Base-by-base conservation (phyloP, 495 filamentous ascomycete species). In the Pseudotulostoma volvatum region DNA sequence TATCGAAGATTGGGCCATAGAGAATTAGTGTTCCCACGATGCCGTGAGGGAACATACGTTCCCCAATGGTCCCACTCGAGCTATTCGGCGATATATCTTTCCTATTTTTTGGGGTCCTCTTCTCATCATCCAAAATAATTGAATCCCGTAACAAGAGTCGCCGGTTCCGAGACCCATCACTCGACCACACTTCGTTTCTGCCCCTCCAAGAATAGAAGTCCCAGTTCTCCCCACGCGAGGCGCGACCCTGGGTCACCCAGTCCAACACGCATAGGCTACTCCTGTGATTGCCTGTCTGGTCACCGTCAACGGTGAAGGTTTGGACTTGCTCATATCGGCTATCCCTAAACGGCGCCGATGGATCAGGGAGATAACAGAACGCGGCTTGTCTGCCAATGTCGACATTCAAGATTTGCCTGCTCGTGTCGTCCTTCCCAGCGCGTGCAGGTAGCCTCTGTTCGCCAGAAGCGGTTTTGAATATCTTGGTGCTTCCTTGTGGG, bases 331-430 rank as follows among this genome's bases (percentile, higher is more conserved):
- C 76, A 52, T 93, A 95, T 18, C 77, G 68, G 45, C 81, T 88
- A 36, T 64, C 67, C 30, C 67, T 73, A 54, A 88, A 93, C 5
- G 90, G 90, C 46, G 93, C 92, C 2, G 90, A 76, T 1, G 90
- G 88, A 52, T 97, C 90, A 0, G 92, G 92, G n/a, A 94, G 71
- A 16, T 93, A 79, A 52, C 82, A 84, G n/a, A 95, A 61, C 2
- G 77, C 79, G 2, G 79, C 74, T 23, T 65, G 64, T 2, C 65
- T 47, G 37, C 63, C 64, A 13, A 95, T 61, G 4, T 55, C 55
- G n/a, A 81, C 77, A 21, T 62, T 62, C 38, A 92, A 59, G 2
- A 59, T 59, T 56, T 97, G 90, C 14, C 73, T 60, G 21, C 81
- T 86, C 43, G 80, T 60, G 38, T 66, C 57, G 16, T 30, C 39